Conservation (phyloP, 257 asterid species). For the Nicotiana undulata region DNA sequence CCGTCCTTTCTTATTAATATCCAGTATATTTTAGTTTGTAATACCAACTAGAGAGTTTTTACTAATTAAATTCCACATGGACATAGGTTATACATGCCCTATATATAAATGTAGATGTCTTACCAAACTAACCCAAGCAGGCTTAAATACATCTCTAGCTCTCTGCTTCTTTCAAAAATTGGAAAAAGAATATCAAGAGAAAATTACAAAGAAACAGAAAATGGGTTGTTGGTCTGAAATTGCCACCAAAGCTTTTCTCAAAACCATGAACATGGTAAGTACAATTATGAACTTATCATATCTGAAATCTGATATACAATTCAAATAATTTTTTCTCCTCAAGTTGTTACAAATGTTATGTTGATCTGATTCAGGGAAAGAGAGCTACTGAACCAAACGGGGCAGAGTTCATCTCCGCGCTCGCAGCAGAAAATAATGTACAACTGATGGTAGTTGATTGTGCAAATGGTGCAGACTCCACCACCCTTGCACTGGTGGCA, state of each 20-base stretch:
- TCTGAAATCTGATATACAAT: background rate
- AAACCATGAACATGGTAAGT: conserved; percentile 72
- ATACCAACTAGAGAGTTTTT: background rate
- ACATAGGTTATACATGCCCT: background rate
- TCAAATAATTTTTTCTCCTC: background rate
- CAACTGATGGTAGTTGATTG: conserved; percentile 55
- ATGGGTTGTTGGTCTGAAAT: conserved; percentile 91
- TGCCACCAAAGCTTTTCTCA: conserved; percentile 78
- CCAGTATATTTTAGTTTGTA: background rate
- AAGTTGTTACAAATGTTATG: background rate
- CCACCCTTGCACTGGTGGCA: conserved; percentile 55
- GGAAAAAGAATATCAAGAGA: background rate
- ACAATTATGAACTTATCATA: background rate
- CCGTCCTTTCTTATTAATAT: background rate
- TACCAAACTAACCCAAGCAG: background rate
- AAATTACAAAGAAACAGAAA: conserved; percentile 1
- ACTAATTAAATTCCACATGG: conserved; percentile 1
- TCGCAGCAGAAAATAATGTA: conserved; percentile 82
- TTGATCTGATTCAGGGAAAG: conserved; percentile 36
- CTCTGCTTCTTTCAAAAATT: conserved; percentile 7
- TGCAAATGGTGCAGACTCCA: conserved; percentile 47
- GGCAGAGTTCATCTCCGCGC: conserved; percentile 75
- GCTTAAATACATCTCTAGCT: background rate
- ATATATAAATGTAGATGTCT: background rate
- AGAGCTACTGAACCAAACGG: conserved; percentile 60